Conservation (phyloP, 768 basidiomycete genomes). For the Lactarius evosmus region DNA sequence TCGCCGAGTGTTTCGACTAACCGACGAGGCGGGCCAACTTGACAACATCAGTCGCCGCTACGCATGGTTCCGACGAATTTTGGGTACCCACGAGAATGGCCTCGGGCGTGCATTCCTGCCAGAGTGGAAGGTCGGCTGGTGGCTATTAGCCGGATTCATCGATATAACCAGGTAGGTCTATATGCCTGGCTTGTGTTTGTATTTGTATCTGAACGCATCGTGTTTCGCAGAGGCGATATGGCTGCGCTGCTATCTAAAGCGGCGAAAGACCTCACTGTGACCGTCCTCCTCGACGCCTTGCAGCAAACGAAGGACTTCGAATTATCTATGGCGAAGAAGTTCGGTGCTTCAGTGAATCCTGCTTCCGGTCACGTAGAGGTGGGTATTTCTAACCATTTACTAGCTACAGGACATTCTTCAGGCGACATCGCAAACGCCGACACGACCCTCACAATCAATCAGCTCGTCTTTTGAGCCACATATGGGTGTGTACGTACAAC, state of each 20-base stretch:
- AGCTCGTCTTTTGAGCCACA: slow-evolving; percentile 91
- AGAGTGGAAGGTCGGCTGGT: slow-evolving; percentile 83
- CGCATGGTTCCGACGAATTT: slow-evolving; percentile 88
- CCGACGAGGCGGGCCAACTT: slow-evolving; percentile 93
- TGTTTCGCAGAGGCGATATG: slow-evolving; percentile 73
- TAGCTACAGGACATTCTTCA: slow-evolving; percentile 68
- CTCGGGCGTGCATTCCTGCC: slow-evolving; percentile 78
- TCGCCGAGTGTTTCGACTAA: slow-evolving; percentile 88
- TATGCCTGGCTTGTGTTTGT: neutral
- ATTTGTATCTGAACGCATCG: neutral
- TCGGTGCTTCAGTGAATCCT: slow-evolving; percentile 61
- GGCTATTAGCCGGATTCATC: slow-evolving; percentile 79
- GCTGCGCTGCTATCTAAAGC: slow-evolving; percentile 77
- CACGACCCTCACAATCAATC: slow-evolving; percentile 60
- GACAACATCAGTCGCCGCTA: slow-evolving; percentile 93
- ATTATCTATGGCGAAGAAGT: slow-evolving; percentile 73
- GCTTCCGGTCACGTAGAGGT: neutral
- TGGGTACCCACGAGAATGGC: slow-evolving; percentile 86
- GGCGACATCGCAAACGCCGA: slow-evolving; percentile 45
- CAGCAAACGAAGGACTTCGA: slow-evolving; percentile 91
- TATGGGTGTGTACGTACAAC: slow-evolving; percentile 90
- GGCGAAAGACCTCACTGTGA: slow-evolving; percentile 67
- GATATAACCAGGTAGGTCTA: slow-evolving; percentile 76
- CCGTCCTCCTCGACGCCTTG: slow-evolving; percentile 78
- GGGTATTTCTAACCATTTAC: slow-evolving; percentile 2